These are phyloP conservation scores for Allantophomopsis lycopodina DNA, from an alignment of 2,329 filamentous ascomycete species.

Conservation along the genomic window DNA sequence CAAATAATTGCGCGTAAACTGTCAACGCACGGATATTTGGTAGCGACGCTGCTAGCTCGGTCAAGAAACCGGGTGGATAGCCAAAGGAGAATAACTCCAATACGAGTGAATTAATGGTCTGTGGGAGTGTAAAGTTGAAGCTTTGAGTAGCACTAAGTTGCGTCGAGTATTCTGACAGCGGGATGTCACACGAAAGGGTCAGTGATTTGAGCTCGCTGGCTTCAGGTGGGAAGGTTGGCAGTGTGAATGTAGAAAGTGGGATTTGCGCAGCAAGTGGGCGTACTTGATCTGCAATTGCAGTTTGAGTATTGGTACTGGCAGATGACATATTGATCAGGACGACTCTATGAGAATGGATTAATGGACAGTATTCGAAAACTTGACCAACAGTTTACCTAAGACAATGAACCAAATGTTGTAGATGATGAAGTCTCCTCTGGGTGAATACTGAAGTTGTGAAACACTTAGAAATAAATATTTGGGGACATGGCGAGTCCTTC, in stretches of 20 bases:
- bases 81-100: slow-evolving; percentile 33
- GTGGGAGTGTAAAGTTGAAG: slow-evolving; percentile 22
- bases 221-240: slow-evolving; percentile 28
- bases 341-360: no score
- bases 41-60: slow-evolving; percentile 21
- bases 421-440: no score
- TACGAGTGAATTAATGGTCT: slow-evolving; percentile 26
- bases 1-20: slow-evolving; percentile 29
- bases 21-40: slow-evolving; percentile 27
- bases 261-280: slow-evolving; percentile 25
- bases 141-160: slow-evolving; percentile 15
- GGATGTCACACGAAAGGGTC: slow-evolving; percentile 33
- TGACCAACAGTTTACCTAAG: no score
- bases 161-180: slow-evolving; percentile 27
- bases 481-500: no score
- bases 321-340: no score
- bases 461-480: no score
- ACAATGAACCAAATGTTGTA: no score
- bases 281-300: slow-evolving; percentile 3
- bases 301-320: no score
- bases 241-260: slow-evolving; percentile 26
- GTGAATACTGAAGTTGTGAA: no score
- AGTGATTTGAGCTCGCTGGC: slow-evolving; percentile 24
- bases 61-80: slow-evolving; percentile 28
- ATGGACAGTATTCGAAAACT: no score